Percentiles rank a stretch among this genome's conserved stretches.
phyloP scores from a whole-genome alignment of 441 rosid genomes.

The Pelargonium fulgidum region DNA sequence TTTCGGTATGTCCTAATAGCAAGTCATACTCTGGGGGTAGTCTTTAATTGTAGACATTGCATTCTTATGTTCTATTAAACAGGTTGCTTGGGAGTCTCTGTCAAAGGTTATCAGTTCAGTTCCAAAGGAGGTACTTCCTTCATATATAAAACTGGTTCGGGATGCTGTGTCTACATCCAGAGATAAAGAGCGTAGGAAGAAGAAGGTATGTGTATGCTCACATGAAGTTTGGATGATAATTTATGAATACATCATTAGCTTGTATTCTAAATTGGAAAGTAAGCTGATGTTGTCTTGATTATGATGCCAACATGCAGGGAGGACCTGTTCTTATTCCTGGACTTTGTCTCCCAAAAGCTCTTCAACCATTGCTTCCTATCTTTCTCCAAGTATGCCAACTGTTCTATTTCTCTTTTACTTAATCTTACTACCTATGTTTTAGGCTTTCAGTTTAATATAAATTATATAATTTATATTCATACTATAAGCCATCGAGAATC shows the following conservation, averaged over 20 bases:
- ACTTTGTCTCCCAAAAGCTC: slow-evolving; percentile 90
- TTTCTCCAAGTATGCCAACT: slow-evolving; percentile 67
- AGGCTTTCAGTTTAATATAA: too few relatives aligned
- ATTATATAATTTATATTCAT: too few relatives aligned
- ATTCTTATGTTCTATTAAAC: slow-evolving; percentile 24
- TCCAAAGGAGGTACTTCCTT: slow-evolving; percentile 91
- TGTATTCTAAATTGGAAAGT: slow-evolving; percentile 11
- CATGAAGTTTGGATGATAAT: slow-evolving; percentile 10
- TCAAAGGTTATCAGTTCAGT: slow-evolving; percentile 84
- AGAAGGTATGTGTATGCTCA: slow-evolving; percentile 50
- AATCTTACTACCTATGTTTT: neutral
- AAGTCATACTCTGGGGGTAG: slow-evolving; percentile 8
- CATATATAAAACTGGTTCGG: slow-evolving; percentile 82
- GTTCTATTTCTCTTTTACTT: slow-evolving; percentile 4
- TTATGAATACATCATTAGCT: neutral
- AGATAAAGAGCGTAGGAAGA: slow-evolving; percentile 90
- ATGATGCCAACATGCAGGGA: slow-evolving; percentile 53
- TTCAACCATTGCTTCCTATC: slow-evolving; percentile 90
- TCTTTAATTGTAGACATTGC: slow-evolving; percentile 16
- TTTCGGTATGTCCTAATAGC: slow-evolving; percentile 45
- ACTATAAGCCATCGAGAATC: too few relatives aligned
- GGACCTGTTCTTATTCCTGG: slow-evolving; percentile 91
- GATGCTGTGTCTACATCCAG: slow-evolving; percentile 95
- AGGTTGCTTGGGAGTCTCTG: slow-evolving; percentile 98
- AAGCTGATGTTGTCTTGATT: slow-evolving; percentile 11